These are phyloP conservation scores for Berkeleyomyces rouxiae DNA, from an alignment of 2,329 filamentous ascomycete species.

Conservation along the genomic window DNA sequence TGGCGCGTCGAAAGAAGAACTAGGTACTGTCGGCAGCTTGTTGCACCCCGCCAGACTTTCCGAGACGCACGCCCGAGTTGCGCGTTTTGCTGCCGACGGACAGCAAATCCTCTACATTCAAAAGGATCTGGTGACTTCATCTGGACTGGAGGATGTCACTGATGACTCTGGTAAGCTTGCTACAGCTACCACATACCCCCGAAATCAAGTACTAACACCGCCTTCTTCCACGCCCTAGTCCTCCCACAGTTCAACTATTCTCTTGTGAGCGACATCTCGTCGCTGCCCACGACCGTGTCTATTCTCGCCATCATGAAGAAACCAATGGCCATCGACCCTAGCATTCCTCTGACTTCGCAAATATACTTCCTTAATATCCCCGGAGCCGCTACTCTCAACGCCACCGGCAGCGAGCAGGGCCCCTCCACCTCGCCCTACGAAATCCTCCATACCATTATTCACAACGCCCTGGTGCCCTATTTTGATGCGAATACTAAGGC, in stretches of 20 bases:
- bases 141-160: slow-evolving; percentile 33
- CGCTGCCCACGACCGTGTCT: slow-evolving; percentile 61
- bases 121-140: slow-evolving; percentile 51
- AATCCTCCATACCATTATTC: slow-evolving; percentile 78
- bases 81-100: slow-evolving; percentile 74
- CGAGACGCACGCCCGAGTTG: slow-evolving; percentile 76
- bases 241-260: slow-evolving; percentile 54
- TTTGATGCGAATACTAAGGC: slow-evolving; percentile 92
- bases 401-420: slow-evolving; percentile 51
- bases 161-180: slow-evolving; percentile 27
- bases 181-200: neutral
- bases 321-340: slow-evolving; percentile 70
- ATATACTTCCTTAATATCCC: slow-evolving; percentile 88
- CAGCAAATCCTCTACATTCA: slow-evolving; percentile 83
- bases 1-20: slow-evolving; percentile 58
- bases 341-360: slow-evolving; percentile 67
- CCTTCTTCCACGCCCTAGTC: slow-evolving; percentile 19
- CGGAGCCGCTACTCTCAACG: slow-evolving; percentile 55
- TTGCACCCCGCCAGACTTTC: slow-evolving; percentile 53
- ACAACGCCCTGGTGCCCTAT: slow-evolving; percentile 82
- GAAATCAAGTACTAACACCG: neutral
- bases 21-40: slow-evolving; percentile 67
- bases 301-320: slow-evolving; percentile 85
- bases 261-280: slow-evolving; percentile 66
- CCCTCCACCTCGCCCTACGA: slow-evolving; percentile 72